These are phyloP conservation scores for Sclerotinia nivalis DNA, from an alignment of 2,329 filamentous ascomycete species.

Conservation along the genomic window DNA sequence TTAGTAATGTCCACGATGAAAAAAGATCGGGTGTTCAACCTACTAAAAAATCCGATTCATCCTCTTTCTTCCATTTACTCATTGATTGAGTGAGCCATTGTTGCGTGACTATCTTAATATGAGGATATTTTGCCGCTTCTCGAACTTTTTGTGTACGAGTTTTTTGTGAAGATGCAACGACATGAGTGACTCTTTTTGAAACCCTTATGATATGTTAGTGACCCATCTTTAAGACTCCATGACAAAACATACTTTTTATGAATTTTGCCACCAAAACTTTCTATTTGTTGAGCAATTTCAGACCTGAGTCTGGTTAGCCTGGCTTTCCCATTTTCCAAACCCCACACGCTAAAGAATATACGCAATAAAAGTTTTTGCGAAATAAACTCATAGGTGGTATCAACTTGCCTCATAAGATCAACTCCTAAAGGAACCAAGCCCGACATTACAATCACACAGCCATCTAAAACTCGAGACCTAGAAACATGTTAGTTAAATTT, in stretches of 20 bases:
- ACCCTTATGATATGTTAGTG: slow-evolving; percentile 48
- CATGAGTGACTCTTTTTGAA: slow-evolving; percentile 66
- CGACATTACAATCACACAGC: slow-evolving; percentile 80
- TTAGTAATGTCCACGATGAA: background rate
- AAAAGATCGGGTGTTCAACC: slow-evolving; percentile 10
- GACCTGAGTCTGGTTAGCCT: slow-evolving; percentile 51
- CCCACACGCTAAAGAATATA: slow-evolving; percentile 25
- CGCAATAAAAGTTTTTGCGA: slow-evolving; percentile 26
- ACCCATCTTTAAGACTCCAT: background rate
- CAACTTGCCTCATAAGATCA: slow-evolving; percentile 61
- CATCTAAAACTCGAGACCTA: slow-evolving; percentile 65
- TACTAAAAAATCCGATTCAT: slow-evolving; percentile 62
- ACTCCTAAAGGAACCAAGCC: slow-evolving; percentile 84
- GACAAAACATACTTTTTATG: slow-evolving; percentile 43
- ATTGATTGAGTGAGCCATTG: slow-evolving; percentile 88
- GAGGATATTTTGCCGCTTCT: slow-evolving; percentile 74
- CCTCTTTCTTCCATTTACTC: slow-evolving; percentile 76
- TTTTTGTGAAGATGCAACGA: slow-evolving; percentile 68
- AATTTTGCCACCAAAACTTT: slow-evolving; percentile 76
- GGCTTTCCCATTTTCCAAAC: background rate
- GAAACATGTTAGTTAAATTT: slow-evolving; percentile 29
- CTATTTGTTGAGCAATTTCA: slow-evolving; percentile 85
- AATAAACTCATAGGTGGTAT: slow-evolving; percentile 6
- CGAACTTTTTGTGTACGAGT: slow-evolving; percentile 89
- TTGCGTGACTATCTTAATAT: slow-evolving; percentile 88